phyloP scores from a whole-genome alignment of 495 filamentous ascomycete species.

The Aspergillus kassunensis region DNA sequence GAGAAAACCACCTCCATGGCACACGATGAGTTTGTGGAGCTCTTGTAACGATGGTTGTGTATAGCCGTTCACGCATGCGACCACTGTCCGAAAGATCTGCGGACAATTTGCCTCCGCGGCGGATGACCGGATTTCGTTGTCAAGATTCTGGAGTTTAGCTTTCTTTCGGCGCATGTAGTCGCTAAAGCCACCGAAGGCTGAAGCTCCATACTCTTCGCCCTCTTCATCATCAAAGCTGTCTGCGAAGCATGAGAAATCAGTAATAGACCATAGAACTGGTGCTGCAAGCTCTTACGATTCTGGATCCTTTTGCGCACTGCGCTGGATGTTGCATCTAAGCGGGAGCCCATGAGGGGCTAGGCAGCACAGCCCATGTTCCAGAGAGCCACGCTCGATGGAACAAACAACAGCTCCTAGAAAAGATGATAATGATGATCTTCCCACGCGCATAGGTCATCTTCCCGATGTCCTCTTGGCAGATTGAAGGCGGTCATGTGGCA shows the following conservation, averaged over 20 bases:
- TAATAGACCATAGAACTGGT: too few relatives aligned
- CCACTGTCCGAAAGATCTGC: constrained; percentile 81
- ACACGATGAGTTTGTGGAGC: constrained; percentile 78
- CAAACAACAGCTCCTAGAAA: not conserved
- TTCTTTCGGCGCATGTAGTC: constrained; percentile 95
- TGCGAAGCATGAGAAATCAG: constrained; percentile 23
- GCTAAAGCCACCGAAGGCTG: constrained; percentile 79
- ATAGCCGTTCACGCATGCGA: constrained; percentile 89
- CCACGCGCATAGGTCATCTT: not conserved
- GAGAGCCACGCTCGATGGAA: constrained; percentile 9
- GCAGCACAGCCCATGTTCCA: constrained; percentile 20
- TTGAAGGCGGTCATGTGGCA: constrained; percentile 20
- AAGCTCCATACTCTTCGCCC: constrained; percentile 87
- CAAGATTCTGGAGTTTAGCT: constrained; percentile 90
- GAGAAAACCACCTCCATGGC: constrained; percentile 86
- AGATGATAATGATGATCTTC: not conserved
- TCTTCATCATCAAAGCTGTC: constrained; percentile 64
- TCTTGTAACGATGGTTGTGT: constrained; percentile 88
- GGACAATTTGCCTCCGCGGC: constrained; percentile 56
- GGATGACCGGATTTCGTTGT: constrained; percentile 69
- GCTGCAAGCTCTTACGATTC: constrained; percentile 54
- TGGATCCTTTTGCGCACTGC: constrained; percentile 81
- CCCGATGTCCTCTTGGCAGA: too few relatives aligned
- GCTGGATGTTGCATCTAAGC: constrained; percentile 70
- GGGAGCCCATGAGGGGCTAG: constrained; percentile 67